Percentiles rank a stretch among this genome's conserved stretches.
Conservation (phyloP, 2,329 filamentous ascomycete species). For the Aotearoamyces nothofagi region DNA sequence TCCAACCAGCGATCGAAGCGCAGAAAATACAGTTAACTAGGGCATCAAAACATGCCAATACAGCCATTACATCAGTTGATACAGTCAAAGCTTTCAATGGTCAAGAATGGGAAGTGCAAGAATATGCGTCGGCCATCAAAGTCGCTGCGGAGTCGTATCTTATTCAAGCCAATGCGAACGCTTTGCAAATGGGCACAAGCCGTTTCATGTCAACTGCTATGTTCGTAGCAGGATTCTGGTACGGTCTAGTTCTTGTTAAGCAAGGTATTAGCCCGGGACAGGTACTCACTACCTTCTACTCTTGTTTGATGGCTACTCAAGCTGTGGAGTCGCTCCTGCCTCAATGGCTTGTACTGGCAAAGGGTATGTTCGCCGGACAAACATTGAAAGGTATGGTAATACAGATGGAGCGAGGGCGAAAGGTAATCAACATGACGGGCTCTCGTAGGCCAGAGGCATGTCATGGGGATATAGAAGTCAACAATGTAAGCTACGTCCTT, state of each 20-base stretch:
- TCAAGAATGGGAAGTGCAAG: slow-evolving; percentile 49
- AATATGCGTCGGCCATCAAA: slow-evolving; percentile 43
- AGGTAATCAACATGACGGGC: slow-evolving; percentile 17
- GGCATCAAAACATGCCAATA: slow-evolving; percentile 58
- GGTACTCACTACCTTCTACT: slow-evolving; percentile 75
- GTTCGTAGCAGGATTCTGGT: slow-evolving; percentile 86
- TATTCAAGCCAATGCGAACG: slow-evolving; percentile 51
- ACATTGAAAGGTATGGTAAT: slow-evolving; percentile 36
- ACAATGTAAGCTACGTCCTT: slow-evolving; percentile 36
- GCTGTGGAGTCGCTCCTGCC: slow-evolving; percentile 61
- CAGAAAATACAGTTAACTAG: slow-evolving; percentile 54
- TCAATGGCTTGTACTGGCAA: slow-evolving; percentile 62
- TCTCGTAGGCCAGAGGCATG: slow-evolving; percentile 27
- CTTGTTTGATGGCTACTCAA: slow-evolving; percentile 61
- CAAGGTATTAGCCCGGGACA: slow-evolving; percentile 42
- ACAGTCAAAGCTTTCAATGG: slow-evolving; percentile 79
- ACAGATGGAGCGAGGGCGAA: slow-evolving; percentile 15
- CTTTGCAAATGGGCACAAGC: slow-evolving; percentile 57
- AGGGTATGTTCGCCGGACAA: slow-evolving; percentile 60
- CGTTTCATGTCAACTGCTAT: slow-evolving; percentile 62
- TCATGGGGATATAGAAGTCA: slow-evolving; percentile 53
- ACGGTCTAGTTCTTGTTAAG: slow-evolving; percentile 56
- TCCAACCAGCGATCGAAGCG: slow-evolving; percentile 49
- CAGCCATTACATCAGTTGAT: slow-evolving; percentile 61
- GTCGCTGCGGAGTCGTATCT: slow-evolving; percentile 48